phyloP scores from a whole-genome alignment of 2,329 filamentous ascomycete species.

The Aspergillus carbonarius region DNA sequence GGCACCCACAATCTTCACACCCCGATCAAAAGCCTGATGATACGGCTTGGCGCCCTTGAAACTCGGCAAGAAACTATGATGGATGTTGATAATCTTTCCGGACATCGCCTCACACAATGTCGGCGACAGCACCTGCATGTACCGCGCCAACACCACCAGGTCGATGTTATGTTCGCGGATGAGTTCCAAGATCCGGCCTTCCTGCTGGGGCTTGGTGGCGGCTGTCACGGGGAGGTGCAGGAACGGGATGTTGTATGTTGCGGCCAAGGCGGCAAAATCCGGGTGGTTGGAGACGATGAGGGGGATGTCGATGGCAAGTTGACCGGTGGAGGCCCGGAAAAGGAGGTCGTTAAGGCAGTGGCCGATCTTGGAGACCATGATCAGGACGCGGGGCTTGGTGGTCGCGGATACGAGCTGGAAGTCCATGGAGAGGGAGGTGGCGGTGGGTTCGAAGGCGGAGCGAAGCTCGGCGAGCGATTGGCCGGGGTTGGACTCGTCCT shows the following conservation, averaged over 20 bases:
- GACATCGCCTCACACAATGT: constrained; percentile 74
- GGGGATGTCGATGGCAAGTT: constrained; percentile 73
- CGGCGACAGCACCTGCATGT: constrained; percentile 83
- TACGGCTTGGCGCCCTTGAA: constrained; percentile 90
- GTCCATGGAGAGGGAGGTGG: constrained; percentile 64
- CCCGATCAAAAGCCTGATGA: constrained; percentile 81
- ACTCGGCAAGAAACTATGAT: constrained; percentile 80
- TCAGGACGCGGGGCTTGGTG: constrained; percentile 72
- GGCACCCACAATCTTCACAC: constrained; percentile 85
- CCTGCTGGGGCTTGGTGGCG: constrained; percentile 74
- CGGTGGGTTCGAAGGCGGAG: constrained; percentile 60
- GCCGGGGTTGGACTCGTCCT: constrained; percentile 45
- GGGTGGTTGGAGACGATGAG: constrained; percentile 81
- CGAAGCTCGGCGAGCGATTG: constrained; percentile 52
- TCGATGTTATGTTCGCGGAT: constrained; percentile 69
- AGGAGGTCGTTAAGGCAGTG: constrained; percentile 83
- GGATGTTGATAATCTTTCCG: constrained; percentile 88
- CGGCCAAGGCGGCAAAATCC: constrained; percentile 67
- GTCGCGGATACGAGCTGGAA: constrained; percentile 69
- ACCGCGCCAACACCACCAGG: constrained; percentile 76
- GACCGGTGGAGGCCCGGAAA: constrained; percentile 72
- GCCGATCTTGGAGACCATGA: constrained; percentile 88
- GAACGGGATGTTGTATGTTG: constrained; percentile 75
- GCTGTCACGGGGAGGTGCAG: constrained; percentile 76
- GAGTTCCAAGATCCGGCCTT: constrained; percentile 68